phyloP scores from a whole-genome alignment of 1,284 basidiomycete species.

The Cryptococcus sp. region DNA sequence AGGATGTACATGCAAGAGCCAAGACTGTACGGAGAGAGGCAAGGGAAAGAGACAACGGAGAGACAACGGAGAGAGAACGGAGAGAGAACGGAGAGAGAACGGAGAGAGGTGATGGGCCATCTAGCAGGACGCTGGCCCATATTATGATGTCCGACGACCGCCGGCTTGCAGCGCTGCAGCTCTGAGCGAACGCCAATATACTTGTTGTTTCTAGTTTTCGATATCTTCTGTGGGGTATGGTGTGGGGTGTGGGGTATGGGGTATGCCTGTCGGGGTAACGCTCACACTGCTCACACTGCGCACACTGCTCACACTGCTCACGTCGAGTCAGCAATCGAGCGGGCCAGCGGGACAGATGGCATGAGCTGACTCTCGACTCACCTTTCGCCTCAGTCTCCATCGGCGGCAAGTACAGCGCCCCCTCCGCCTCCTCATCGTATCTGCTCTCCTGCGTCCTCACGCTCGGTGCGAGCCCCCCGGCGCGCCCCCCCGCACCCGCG shows the following conservation, averaged over 20 bases:
- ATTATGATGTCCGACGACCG: constrained; percentile 7
- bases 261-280: background rate
- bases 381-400: constrained; percentile 13
- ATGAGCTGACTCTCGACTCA: too few relatives aligned
- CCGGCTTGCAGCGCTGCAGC: background rate
- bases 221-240: too few relatives aligned
- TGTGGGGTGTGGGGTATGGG: too few relatives aligned
- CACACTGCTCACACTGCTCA: too few relatives aligned
- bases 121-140: background rate
- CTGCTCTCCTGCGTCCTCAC: background rate
- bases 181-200: background rate
- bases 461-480: background rate
- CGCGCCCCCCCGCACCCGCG: constrained; percentile 1
- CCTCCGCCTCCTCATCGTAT: constrained; percentile 8
- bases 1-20: background rate
- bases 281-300: background rate
- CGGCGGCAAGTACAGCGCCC: constrained; percentile 11
- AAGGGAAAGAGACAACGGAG: background rate
- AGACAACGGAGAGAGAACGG: background rate
- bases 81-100: background rate
- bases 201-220: background rate
- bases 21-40: background rate
- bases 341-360: too few relatives aligned
- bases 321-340: too few relatives aligned
- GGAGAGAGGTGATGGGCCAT: background rate